Evolutionary conservation across 352 stramenopile genomes (phyloP).

Genomic region (Phytophthora syringae): DNA sequence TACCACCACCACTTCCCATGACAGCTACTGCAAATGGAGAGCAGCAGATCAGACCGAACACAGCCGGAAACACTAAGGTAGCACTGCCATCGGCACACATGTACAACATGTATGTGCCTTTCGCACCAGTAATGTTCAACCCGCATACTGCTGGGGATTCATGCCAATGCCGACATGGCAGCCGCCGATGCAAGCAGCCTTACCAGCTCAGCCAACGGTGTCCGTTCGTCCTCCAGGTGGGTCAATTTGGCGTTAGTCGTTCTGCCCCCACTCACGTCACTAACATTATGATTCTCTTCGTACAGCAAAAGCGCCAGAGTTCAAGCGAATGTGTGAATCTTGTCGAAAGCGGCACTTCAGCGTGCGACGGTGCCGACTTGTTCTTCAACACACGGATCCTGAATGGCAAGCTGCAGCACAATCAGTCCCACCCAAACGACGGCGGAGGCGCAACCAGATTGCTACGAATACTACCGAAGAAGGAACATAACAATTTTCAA

Average conservation of each 20-base stretch:
- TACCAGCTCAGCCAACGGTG: conserved; percentile 29
- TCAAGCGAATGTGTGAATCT: conserved; percentile 75
- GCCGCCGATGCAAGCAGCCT: conserved; percentile 30
- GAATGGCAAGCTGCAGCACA: conserved; percentile 66
- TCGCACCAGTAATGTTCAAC: conserved; percentile 20
- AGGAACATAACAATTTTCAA: conserved; percentile 38
- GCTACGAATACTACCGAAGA: conserved; percentile 21
- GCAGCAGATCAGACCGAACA: conserved; percentile 29
- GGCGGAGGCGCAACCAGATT: conserved; percentile 34
- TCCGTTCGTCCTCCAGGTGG: conserved; percentile 33
- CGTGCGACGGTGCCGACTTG: conserved; percentile 69
- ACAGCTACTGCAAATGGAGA: neutral
- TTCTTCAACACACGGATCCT: conserved; percentile 66
- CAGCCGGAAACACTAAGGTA: conserved; percentile 41
- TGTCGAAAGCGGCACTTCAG: conserved; percentile 76
- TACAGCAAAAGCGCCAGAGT: conserved; percentile 30
- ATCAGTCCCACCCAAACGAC: conserved; percentile 27
- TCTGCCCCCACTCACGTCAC: neutral
- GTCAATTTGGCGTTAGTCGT: neutral
- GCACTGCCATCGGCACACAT: conserved; percentile 47
- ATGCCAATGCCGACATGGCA: conserved; percentile 36
- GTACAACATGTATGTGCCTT: conserved; percentile 2
- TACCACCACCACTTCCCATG: neutral
- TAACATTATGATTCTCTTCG: neutral
- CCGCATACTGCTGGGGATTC: conserved; percentile 24